Base-by-base conservation (phyloP, 192 early-diverging fungal species). In the Backusella tarrabulga region DNA sequence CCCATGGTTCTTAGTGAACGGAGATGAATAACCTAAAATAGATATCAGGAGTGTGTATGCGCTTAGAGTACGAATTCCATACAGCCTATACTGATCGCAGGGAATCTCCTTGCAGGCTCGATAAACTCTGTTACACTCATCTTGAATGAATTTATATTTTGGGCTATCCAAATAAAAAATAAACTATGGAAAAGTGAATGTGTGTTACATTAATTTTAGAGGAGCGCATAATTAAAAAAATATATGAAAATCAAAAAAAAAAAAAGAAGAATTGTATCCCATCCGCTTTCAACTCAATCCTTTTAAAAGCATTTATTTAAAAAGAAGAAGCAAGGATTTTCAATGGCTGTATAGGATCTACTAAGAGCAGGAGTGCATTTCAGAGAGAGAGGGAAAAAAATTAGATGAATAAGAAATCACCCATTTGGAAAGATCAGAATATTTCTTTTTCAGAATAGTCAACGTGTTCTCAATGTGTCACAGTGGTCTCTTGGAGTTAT, bases 391-490 rank as follows among this genome's bases (percentile, higher is more conserved):
- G n/a, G n/a, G 4, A 26, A 44, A 23, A 17, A 44, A 46, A n/a
- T 36, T 38, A 41, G 38, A 70, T 70, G 68, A n/a, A 38, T 38
- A 70, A 70, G 68, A 70, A 72, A 72, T 35, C 14, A 41, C 29
- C 29, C 44, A 44, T 44, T 72, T 72, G 29, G 44, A 50, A 72
- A 41, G 56, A 63, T 63, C 56, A 63, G 56, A 63, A 63, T 63
- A 63, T 63, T 63, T 63, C 56, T 63, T 63, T 60, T 63, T 63
- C 56, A 63, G 56, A 63, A 63, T 63, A 56, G 26, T 21, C 46
- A 74, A 60, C 72, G 72, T 74, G 72, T 74, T 54, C 17, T 29
- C 68, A 72, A 72, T 72, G 71, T 72, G 29, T 41, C 42, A 72
- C 71, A 72, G 56, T 32, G 56, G 11, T 40, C 56, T 32, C 32